Evolutionary conservation across 305 asterid species (phyloP).

Genomic region (Ajuga reptans): DNA sequence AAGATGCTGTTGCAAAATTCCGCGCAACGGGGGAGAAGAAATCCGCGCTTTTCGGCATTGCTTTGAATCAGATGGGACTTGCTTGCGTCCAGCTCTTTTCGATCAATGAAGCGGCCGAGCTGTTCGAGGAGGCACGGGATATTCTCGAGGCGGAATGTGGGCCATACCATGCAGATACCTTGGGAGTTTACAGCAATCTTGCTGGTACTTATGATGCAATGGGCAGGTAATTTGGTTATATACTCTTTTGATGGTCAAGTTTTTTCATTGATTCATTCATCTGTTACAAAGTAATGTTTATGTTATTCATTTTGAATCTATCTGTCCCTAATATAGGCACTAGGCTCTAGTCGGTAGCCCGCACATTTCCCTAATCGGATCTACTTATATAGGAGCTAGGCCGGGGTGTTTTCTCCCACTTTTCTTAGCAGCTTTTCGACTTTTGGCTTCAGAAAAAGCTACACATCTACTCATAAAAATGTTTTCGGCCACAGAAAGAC

Average conservation of each 20-base stretch:
- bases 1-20: constrained; percentile 51
- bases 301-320: not conserved
- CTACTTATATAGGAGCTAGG: too few species aligned
- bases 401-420: too few species aligned
- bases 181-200: constrained; percentile 85
- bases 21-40: constrained; percentile 62
- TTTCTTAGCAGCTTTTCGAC: too few species aligned
- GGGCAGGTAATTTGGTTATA: constrained; percentile 59
- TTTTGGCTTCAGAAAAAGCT: too few species aligned
- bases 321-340: not conserved
- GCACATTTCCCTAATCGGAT: too few species aligned
- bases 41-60: constrained; percentile 70
- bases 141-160: constrained; percentile 74
- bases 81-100: constrained; percentile 65
- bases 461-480: too few species aligned
- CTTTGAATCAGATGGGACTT: constrained; percentile 85
- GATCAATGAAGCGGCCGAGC: constrained; percentile 72
- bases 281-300: too few species aligned
- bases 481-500: too few species aligned
- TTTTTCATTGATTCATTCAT: not conserved
- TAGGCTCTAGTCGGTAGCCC: too few species aligned
- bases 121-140: constrained; percentile 65
- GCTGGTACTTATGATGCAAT: constrained; percentile 91
- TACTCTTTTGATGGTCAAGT: not conserved
- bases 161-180: constrained; percentile 65